phyloP scores from a whole-genome alignment of 2,329 filamentous ascomycete species.

The Ophioceras dolichostomum region DNA sequence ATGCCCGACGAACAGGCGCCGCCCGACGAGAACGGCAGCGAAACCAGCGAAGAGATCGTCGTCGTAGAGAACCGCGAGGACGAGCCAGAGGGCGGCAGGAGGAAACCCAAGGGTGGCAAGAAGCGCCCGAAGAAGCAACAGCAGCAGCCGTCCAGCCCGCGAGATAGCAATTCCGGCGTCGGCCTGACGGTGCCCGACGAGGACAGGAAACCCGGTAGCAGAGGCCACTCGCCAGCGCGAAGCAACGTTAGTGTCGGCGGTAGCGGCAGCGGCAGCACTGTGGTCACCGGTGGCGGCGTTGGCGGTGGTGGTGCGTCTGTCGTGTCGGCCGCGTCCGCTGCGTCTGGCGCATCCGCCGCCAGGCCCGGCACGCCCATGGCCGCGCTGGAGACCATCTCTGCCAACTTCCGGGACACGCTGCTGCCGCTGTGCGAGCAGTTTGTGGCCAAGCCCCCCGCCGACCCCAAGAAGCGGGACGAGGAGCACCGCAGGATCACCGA shows the following conservation, averaged over 20 bases:
- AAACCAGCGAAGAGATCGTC: slow-evolving; percentile 29
- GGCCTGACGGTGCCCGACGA: not conserved
- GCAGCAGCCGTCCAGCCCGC: slow-evolving; percentile 22
- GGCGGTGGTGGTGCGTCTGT: no score
- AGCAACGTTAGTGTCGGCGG: no score
- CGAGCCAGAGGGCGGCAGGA: slow-evolving; percentile 18
- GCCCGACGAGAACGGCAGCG: slow-evolving; percentile 21
- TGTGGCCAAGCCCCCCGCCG: slow-evolving; percentile 47
- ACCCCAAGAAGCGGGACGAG: slow-evolving; percentile 55
- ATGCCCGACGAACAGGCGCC: slow-evolving; percentile 36
- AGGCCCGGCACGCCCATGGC: slow-evolving; percentile 33
- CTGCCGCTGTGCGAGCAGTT: slow-evolving; percentile 55
- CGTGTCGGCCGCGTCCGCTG: slow-evolving; percentile 23
- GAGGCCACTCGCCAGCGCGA: no score
- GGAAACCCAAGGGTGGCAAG: slow-evolving; percentile 24
- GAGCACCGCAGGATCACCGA: slow-evolving; percentile 67
- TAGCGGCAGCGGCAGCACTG: no score
- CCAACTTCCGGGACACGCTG: slow-evolving; percentile 51
- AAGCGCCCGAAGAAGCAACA: slow-evolving; percentile 29
- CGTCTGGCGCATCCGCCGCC: slow-evolving; percentile 16
- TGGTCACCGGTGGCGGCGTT: no score
- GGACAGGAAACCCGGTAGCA: not conserved
- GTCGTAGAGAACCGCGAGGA: slow-evolving; percentile 36
- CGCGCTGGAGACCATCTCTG: slow-evolving; percentile 54
- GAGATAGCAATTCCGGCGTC: slow-evolving; percentile 23